phyloP scores from a whole-genome alignment of 2,329 filamentous ascomycete species.

The Talaromyces funiculosus region DNA sequence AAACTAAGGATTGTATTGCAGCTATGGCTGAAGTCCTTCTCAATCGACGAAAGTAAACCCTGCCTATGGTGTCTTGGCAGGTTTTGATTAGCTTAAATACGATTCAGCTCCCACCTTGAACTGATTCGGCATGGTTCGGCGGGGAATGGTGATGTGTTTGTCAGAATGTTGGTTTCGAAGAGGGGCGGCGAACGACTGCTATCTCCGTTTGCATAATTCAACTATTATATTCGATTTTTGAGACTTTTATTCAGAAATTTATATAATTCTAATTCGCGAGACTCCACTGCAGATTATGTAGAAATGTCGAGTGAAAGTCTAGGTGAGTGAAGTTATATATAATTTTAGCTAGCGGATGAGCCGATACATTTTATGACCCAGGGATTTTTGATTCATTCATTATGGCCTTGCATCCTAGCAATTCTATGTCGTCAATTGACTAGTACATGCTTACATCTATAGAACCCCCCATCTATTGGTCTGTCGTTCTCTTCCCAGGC shows the following conservation, averaged over 20 bases:
- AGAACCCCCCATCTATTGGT: conserved; percentile 10
- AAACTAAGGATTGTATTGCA: no score
- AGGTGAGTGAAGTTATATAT: neutral
- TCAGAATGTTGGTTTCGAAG: neutral
- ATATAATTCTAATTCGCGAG: neutral
- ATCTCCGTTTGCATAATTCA: neutral
- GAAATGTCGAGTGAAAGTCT: neutral
- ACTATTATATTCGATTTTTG: neutral
- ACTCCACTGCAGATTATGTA: neutral
- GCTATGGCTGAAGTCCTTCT: no score
- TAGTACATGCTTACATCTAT: neutral
- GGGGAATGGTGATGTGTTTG: neutral
- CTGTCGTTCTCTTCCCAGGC: conserved; percentile 11
- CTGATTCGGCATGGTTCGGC: neutral
- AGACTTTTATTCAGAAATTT: neutral
- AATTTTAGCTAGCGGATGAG: no score
- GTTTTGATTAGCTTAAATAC: no score
- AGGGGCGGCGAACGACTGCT: neutral
- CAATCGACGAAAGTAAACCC: no score
- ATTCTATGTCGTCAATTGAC: neutral
- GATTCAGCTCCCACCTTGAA: no score
- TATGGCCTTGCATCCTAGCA: neutral
- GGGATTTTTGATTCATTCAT: no score
- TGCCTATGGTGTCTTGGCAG: no score
- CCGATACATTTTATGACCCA: no score